phyloP scores from a whole-genome alignment of 139 green algal species.

The Volvox africanus region DNA sequence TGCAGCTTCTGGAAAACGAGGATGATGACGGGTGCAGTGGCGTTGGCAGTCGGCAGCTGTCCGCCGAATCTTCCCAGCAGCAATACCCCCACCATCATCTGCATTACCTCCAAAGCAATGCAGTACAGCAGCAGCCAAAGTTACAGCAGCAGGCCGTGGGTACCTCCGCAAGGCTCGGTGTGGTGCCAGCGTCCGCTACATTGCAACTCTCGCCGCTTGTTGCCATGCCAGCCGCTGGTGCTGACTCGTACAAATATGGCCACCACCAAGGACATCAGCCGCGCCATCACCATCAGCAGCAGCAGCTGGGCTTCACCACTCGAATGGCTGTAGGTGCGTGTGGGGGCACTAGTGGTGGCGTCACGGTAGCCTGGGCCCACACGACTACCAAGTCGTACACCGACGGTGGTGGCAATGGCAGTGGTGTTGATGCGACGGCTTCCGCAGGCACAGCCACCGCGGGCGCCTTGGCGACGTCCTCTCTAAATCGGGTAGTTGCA shows the following conservation, averaged over 20 bases:
- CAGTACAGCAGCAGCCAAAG: not conserved
- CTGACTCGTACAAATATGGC: not conserved
- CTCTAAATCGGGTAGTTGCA: too few species aligned
- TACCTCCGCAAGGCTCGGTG: not conserved
- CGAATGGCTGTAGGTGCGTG: not conserved
- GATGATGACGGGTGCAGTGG: constrained; percentile 13
- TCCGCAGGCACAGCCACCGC: too few species aligned
- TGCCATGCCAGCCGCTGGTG: not conserved
- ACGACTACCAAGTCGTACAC: not conserved
- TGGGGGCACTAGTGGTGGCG: not conserved
- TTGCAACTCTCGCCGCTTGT: not conserved
- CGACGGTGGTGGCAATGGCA: not conserved
- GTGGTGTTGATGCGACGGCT: too few species aligned
- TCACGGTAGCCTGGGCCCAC: not conserved
- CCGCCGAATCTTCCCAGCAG: not conserved
- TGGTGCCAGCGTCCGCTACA: not conserved
- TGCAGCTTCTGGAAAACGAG: constrained; percentile 45
- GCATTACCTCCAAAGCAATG: not conserved
- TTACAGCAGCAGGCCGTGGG: not conserved
- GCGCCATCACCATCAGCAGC: not conserved
- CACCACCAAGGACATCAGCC: not conserved
- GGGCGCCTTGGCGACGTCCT: too few species aligned
- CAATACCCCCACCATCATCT: not conserved
- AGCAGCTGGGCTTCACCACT: not conserved
- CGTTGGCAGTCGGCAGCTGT: too few species aligned